Evolutionary conservation across 345 rosid genomes (phyloP), one percentile per base, ranked within the genome.

Genomic region (Xanthoceras sorbifolium): DNA sequence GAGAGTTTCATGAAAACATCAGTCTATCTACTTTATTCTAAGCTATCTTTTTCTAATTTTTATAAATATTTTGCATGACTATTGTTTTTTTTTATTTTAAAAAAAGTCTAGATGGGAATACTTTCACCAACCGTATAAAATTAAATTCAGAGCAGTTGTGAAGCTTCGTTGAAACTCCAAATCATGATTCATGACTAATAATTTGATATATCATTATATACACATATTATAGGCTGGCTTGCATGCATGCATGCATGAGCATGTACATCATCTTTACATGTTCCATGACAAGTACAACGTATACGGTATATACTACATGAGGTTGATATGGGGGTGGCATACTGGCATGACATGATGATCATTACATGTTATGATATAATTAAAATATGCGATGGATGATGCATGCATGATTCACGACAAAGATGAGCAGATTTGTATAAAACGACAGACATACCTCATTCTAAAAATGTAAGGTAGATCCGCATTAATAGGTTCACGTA

Each of bases 401-500:
- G 62, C 28, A 63, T 74, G 77, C 36, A 76, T 82, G 44, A 71
- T 67, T 62, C 29, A 66, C 31, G 60, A 79, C 31, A 59, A 29
- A 25, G 68, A 25, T 70, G 66, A 76, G 20, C 8, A 26, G 36
- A 55, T 54, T 54, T n/a, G 80, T 28, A 78, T 40, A 84, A 77
- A 75, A 83, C 31, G 88, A 85, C 89, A 88, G 87, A 88, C 91
- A 88, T 88, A 23, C 9, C 91, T 78, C 85, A 83, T 83, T 86
- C 86, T 84, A 5, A 64, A 69, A 70, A 68, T 60, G 71, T 48
- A 82, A 57, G 64, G 48, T 61, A 79, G 82, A 85, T 85, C 87
- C 83, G 83, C 83, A 82, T 77, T 79, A 77, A 74, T 77, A 84
- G 87, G 79, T 60, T 81, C 79, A 64, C 86, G 82, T 78, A 82